Conservation (phyloP, 148 eudicot genomes). For the Amaranthus cruentus region DNA sequence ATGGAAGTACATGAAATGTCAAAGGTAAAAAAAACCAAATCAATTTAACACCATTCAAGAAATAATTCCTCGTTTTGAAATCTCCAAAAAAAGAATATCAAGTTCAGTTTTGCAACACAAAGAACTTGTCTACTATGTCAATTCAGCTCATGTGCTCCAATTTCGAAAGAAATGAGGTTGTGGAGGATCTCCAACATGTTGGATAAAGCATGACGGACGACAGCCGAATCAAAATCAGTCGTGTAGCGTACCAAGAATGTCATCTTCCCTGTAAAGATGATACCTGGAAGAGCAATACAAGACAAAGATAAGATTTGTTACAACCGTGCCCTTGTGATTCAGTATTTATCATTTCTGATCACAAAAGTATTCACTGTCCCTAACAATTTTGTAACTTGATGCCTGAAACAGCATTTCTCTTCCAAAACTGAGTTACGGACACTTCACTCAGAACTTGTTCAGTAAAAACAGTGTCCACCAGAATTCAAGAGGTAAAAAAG, state of each 20-base stretch:
- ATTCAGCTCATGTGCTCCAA: neutral
- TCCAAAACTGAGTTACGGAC: too few species aligned
- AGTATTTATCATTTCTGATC: too few species aligned
- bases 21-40: neutral
- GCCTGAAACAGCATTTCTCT: too few species aligned
- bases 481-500: too few species aligned
- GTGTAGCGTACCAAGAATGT: conserved; percentile 60
- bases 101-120: neutral
- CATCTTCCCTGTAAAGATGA: conserved; percentile 61
- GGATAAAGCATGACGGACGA: too few species aligned
- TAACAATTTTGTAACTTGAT: too few species aligned
- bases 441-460: too few species aligned
- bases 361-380: neutral
- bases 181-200: too few species aligned
- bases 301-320: neutral
- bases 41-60: neutral
- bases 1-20: too few species aligned
- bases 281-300: conserved; percentile 30
- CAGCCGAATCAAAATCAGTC: conserved; percentile 26
- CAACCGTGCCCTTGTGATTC: too few species aligned
- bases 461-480: too few species aligned
- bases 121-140: neutral
- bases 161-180: too few species aligned
- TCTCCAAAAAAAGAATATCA: neutral
- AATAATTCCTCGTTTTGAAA: neutral